Base-by-base conservation (phyloP, 129 eudicot species). In the Oenanthe sinensis region DNA sequence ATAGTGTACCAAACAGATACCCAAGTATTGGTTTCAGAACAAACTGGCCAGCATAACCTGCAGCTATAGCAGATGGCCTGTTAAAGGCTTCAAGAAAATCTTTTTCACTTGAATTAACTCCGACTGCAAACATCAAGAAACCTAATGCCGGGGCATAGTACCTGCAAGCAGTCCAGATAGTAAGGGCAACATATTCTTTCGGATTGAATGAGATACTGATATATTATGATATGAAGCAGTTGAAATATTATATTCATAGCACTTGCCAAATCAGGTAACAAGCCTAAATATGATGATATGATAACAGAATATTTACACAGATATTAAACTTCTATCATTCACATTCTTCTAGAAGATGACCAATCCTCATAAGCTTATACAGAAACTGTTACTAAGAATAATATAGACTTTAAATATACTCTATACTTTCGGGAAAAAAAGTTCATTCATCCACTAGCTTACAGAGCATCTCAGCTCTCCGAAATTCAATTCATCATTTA, bases 121-220 rank as follows among this genome's bases (percentile, higher is more conserved):
- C 98, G 48, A 95, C 98, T 20, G 98, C 98, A 81, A 95, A 95
- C 98, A 95, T 95, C 80, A 95, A 81, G 80, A 91, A 95, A 37
- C 98, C 98, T 79, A 95, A 88, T 75, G 98, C 98, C 14, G 98
- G 98, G 68, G 98, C 98, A 87, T 90, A 95, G 78, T 95, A 95
- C 92, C 98, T 93, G 88, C 33, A 82, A 50, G 70, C 65, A 63
- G 24, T 78, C 54, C 68, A 79, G 69, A 36, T 48, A 80, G 42
- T 54, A 14, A 28, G 77, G 14, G 50, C 67, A 4, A 8, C 49
- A 40, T 71, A 30, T 20, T 44, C 24, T 77, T 20, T 49, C 30
- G n/a, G 76, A 22, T 19, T 10, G 30, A 45, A 43, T 71, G 39
- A 78, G 8, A 36, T 71, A 74, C n/a, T 74, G 39, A 78, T 4